Evolutionary conservation across 164 flowering plant genomes (phyloP), one percentile per base, ranked within the genome.

Genomic region (Cinnamomum micranthum): DNA sequence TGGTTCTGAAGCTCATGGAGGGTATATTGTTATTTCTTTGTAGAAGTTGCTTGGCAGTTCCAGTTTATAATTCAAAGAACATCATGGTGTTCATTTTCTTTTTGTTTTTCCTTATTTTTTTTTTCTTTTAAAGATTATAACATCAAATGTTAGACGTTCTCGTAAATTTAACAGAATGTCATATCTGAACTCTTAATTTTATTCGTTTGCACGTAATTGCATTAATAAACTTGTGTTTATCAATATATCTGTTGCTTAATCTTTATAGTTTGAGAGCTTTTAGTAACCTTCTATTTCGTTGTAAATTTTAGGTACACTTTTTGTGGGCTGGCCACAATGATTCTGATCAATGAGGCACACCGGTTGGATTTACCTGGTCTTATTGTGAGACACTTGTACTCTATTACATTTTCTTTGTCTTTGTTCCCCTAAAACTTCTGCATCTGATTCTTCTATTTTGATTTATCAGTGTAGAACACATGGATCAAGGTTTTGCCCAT

Each of bases 1-100:
- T 74, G 94, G 95, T 80, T 84, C 97, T 77, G 99, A 95, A 87
- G 98, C 99, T 86, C 99, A 95, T 85, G 98, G 98, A 80, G 99
- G 99, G 99, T 95, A 93, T 82, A 92, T 31, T 87, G 77, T 78
- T 80, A 12, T 23, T 65, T 50, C 78, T 63, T 71, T 31, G 28
- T 23, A 28, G 69, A 33, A 50, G 66, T 19, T 70, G 20, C 55
- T 19, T 52, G 35, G 52, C 62, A 12, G 6, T 9, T 35, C 6
- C 24, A 35, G 35, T 60, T 62, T 20, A 2, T 22, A 11, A 60
- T n/a, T 59, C 62, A 31, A n/a, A 68, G 35, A n/a, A 47, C 13
- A 20, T 35, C 13, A 41, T 4, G 41, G 20, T 22, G 7, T 20
- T 35, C 12, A n/a, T 14, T 6, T 7, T 20, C 15, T 41, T 13